Evolutionary conservation across 805 yeast species (phyloP).

Genomic region (Kazachstania bromeliacearum): DNA sequence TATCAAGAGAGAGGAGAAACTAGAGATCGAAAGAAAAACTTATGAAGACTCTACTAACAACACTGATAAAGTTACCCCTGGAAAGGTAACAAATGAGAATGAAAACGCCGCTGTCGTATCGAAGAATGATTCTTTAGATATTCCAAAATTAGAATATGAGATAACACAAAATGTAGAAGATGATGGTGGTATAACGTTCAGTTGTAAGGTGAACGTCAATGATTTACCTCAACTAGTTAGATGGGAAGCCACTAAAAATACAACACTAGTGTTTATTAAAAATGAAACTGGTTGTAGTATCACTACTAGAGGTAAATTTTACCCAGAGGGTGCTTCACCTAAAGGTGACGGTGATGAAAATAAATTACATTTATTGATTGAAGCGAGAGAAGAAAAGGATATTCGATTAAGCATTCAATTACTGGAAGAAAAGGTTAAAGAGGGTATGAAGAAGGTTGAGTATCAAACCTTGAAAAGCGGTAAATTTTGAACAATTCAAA

Average conservation of each 20-base stretch:
- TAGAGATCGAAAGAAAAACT: slow-evolving; percentile 6
- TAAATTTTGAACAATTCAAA: slow-evolving; percentile 32
- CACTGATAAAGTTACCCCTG: slow-evolving; percentile 6
- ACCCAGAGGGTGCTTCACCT: slow-evolving; percentile 51
- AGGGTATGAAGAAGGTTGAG: slow-evolving; percentile 44
- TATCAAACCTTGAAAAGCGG: slow-evolving; percentile 37
- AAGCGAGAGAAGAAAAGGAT: slow-evolving; percentile 53
- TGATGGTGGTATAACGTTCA: slow-evolving; percentile 47
- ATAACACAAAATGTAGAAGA: slow-evolving; percentile 45
- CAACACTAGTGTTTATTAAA: slow-evolving; percentile 50
- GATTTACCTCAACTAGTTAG: slow-evolving; percentile 77
- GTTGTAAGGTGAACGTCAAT: slow-evolving; percentile 66
- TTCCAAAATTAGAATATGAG: slow-evolving; percentile 39
- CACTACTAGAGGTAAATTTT: slow-evolving; percentile 72
- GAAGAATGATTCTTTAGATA: slow-evolving; percentile 11
- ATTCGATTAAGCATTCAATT: slow-evolving; percentile 52
- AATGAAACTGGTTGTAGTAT: slow-evolving; percentile 69
- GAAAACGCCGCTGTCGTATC: slow-evolving; percentile 7
- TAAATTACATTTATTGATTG: slow-evolving; percentile 68
- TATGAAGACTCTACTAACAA: slow-evolving; percentile 3
- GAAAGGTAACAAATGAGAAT: not conserved
- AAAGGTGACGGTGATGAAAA: slow-evolving; percentile 51
- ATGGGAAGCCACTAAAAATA: slow-evolving; percentile 66
- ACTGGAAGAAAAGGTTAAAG: slow-evolving; percentile 45
- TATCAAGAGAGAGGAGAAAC: slow-evolving; percentile 30